These are phyloP conservation scores for Trypanosoma melophagium DNA, from an alignment of 208 protist species.

Conservation along the genomic window DNA sequence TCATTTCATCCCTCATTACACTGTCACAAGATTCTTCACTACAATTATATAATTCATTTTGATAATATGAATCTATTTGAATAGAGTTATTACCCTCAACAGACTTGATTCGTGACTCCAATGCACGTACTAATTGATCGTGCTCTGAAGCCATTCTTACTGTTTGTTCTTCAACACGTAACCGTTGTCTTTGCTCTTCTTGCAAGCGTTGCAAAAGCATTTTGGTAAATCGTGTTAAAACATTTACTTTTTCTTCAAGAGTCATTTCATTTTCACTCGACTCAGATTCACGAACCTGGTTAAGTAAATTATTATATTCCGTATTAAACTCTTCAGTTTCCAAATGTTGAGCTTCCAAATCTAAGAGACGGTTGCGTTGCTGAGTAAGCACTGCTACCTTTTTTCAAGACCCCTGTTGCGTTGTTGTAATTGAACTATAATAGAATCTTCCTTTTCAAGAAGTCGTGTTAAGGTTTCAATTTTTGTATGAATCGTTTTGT, in stretches of 20 bases:
- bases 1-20: background rate
- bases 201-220: conserved; percentile 32
- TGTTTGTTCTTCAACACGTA: conserved; percentile 33
- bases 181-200: conserved; percentile 28
- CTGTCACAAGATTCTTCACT: background rate
- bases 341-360: conserved; percentile 26
- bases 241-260: conserved; percentile 13
- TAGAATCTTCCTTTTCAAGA: conserved; percentile 30
- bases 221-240: conserved; percentile 27
- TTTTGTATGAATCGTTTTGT: conserved; percentile 10
- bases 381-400: conserved; percentile 28
- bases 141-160: conserved; percentile 33
- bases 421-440: conserved; percentile 30
- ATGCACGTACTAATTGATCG: conserved; percentile 25
- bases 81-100: conserved; percentile 13
- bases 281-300: conserved; percentile 8
- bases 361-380: conserved; percentile 30
- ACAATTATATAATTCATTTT: background rate
- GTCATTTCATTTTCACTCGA: conserved; percentile 1
- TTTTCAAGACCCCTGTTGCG: conserved; percentile 25
- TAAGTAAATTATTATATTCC: conserved; percentile 22
- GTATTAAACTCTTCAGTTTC: conserved; percentile 25
- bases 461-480: conserved; percentile 26
- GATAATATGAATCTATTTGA: conserved; percentile 6
- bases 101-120: conserved; percentile 28